Evolutionary conservation across 306 rosid genomes (phyloP).

Genomic region (Dalbergia cultrata): DNA sequence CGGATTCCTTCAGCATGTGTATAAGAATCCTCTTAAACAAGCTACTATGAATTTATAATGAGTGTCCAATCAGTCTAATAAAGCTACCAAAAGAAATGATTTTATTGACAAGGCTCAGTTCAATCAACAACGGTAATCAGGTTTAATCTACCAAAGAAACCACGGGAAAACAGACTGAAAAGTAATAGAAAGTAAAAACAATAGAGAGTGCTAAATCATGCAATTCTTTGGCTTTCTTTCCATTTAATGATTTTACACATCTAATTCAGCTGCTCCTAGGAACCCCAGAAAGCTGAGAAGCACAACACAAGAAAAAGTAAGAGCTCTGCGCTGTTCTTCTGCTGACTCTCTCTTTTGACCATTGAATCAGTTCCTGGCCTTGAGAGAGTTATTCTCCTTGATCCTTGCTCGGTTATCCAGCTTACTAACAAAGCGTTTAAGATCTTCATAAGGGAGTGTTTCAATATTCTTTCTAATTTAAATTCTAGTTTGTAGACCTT

Average conservation of each 20-base stretch:
- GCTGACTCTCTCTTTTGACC: not conserved
- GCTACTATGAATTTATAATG: not conserved
- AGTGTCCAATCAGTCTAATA: constrained; percentile 22
- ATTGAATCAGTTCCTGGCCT: constrained; percentile 75
- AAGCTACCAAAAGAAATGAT: constrained; percentile 16
- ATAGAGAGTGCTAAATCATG: constrained; percentile 23
- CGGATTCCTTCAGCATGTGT: not conserved
- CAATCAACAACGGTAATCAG: constrained; percentile 37
- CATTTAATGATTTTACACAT: constrained; percentile 33
- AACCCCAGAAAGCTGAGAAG: constrained; percentile 45
- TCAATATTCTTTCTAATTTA: constrained; percentile 61
- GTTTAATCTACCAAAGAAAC: constrained; percentile 26
- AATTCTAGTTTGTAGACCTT: not conserved
- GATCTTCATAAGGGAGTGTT: constrained; percentile 70
- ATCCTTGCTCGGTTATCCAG: constrained; percentile 83
- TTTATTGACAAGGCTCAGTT: constrained; percentile 30
- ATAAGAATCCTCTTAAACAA: constrained; percentile 22
- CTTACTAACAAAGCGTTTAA: constrained; percentile 81
- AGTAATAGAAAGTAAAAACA: constrained; percentile 20
- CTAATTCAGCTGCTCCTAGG: constrained; percentile 35
- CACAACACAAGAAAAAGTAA: constrained; percentile 4
- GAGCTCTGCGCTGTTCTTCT: constrained; percentile 5
- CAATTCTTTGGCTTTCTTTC: constrained; percentile 32
- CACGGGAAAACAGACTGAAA: not conserved
- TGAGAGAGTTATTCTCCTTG: constrained; percentile 79